Evolutionary conservation across 805 yeast species (phyloP).

Genomic region (Candida easanensis): DNA sequence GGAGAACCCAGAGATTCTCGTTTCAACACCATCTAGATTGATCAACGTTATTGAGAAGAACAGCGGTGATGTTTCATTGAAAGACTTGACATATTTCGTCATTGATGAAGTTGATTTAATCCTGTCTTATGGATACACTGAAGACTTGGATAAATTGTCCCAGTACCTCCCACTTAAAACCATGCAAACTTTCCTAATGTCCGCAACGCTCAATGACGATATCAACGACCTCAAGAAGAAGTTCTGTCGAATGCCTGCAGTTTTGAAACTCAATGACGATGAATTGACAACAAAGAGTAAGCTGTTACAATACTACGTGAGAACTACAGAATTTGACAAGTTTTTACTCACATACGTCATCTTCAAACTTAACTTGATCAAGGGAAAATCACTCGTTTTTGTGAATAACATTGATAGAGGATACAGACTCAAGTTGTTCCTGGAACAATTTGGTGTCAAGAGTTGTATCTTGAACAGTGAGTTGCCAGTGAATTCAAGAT

Average conservation of each 20-base stretch:
- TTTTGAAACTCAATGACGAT: slow-evolving; percentile 75
- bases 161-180: slow-evolving; percentile 65
- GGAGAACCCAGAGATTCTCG: slow-evolving; percentile 75
- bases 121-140: slow-evolving; percentile 85
- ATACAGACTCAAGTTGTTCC: slow-evolving; percentile 81
- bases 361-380: slow-evolving; percentile 80
- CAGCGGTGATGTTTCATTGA: slow-evolving; percentile 45
- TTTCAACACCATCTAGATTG: slow-evolving; percentile 85
- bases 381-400: slow-evolving; percentile 87
- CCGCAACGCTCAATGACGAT: slow-evolving; percentile 91
- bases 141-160: slow-evolving; percentile 70
- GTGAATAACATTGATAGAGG: slow-evolving; percentile 96
- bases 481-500: slow-evolving; percentile 86
- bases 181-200: slow-evolving; percentile 89
- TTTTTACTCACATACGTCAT: slow-evolving; percentile 88
- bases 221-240: slow-evolving; percentile 69
- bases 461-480: slow-evolving; percentile 89
- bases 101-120: slow-evolving; percentile 95
- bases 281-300: slow-evolving; percentile 50
- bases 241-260: slow-evolving; percentile 82
- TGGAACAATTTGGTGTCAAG: slow-evolving; percentile 92
- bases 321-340: slow-evolving; percentile 85
- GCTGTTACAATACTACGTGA: slow-evolving; percentile 82
- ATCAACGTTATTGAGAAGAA: slow-evolving; percentile 51
- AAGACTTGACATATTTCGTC: slow-evolving; percentile 64